Evolutionary conservation across 202 grass and related monocot genomes (phyloP).

Genomic region (Schoenoplectus tabernaemontani): DNA sequence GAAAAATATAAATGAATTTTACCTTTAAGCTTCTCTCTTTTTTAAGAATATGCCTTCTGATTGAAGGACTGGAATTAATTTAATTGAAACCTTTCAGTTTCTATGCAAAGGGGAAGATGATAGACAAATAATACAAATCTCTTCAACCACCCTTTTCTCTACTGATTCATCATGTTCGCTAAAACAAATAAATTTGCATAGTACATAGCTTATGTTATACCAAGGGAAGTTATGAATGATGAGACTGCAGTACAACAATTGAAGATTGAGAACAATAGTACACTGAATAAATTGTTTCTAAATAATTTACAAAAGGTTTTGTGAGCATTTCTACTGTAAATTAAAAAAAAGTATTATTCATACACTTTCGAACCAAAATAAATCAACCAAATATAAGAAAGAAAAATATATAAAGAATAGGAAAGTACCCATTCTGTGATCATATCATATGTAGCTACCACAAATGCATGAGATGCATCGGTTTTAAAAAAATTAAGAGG

Average conservation of each 20-base stretch:
- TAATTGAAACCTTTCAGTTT: neutral
- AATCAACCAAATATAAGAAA: slow-evolving; percentile 11
- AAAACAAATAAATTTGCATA: neutral
- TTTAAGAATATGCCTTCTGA: neutral
- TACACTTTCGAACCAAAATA: slow-evolving; percentile 23
- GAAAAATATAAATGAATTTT: neutral
- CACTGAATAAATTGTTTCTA: slow-evolving; percentile 20
- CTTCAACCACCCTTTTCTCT: neutral
- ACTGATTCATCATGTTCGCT: neutral
- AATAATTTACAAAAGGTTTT: slow-evolving; percentile 32
- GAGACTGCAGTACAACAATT: neutral
- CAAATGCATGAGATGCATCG: neutral
- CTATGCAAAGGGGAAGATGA: neutral
- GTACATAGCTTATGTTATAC: neutral
- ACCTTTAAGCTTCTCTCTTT: neutral
- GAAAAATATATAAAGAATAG: slow-evolving; percentile 28
- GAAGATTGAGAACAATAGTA: slow-evolving; percentile 16
- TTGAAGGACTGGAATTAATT: neutral
- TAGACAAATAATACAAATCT: neutral
- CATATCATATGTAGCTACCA: neutral
- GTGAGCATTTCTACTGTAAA: slow-evolving; percentile 24
- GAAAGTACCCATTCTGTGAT: neutral
- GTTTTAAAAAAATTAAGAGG: neutral
- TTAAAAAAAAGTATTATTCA: slow-evolving; percentile 28
- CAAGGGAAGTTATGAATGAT: neutral